phyloP scores from a whole-genome alignment of 73 alveolate genomes.

The Tetrahymena elliotti region DNA sequence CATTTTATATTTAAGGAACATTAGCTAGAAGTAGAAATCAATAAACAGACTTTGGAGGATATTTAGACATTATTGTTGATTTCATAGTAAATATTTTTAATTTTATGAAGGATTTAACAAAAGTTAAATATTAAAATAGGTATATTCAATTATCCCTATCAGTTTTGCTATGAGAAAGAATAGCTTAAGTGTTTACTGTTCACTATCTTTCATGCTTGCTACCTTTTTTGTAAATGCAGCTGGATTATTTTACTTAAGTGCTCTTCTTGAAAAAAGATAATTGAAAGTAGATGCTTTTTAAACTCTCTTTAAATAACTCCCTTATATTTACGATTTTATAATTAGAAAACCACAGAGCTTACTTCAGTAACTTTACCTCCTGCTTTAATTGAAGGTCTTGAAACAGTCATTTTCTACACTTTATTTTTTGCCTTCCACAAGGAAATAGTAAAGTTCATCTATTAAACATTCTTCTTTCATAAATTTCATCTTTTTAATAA shows the following conservation, averaged over 20 bases:
- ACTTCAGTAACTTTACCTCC: conserved; percentile 64
- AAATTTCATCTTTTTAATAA: background rate
- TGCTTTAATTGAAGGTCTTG: conserved; percentile 59
- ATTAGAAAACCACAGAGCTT: conserved; percentile 30
- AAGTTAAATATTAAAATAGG: background rate
- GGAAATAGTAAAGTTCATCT: background rate
- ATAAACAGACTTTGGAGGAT: conserved; percentile 61
- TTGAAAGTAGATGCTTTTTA: background rate
- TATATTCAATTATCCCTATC: conserved; percentile 50
- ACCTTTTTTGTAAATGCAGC: conserved; percentile 55
- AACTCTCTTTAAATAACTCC: too few species aligned
- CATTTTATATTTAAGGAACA: conserved; percentile 33
- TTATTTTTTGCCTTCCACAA: conserved; percentile 33
- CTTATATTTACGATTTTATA: background rate
- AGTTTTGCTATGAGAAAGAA: conserved; percentile 37
- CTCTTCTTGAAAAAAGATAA: conserved; percentile 48
- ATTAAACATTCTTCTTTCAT: background rate
- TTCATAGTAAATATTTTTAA: conserved; percentile 18
- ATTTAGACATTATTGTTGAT: conserved; percentile 55
- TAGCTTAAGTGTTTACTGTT: conserved; percentile 9
- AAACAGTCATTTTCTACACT: conserved; percentile 41
- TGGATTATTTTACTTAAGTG: conserved; percentile 47
- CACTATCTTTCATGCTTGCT: conserved; percentile 18
- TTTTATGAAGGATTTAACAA: background rate
- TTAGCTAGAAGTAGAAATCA: conserved; percentile 55